A percentile compares a stretch with the other conserved stretches of the same genome.
phyloP scores from a whole-genome alignment of 768 basidiomycete genomes.

The Phanerodontia chrysosporium region DNA sequence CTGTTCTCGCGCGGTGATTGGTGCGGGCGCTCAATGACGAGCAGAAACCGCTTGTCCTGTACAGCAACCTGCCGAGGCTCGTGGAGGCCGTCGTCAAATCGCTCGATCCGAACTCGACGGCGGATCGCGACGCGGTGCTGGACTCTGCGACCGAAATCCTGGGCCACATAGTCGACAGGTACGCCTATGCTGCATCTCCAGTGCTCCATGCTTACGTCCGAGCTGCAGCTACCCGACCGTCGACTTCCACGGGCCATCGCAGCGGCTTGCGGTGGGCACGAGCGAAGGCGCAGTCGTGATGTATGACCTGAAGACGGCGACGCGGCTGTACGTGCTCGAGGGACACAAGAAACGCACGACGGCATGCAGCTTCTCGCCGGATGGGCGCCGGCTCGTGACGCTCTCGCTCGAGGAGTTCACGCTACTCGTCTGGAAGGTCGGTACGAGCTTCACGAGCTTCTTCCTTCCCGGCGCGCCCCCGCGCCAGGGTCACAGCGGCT shows the following conservation, averaged over 20 bases:
- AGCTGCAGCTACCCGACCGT: constrained; percentile 75
- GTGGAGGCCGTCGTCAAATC: constrained; percentile 97
- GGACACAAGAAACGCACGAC: constrained; percentile 79
- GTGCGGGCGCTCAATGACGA: not conserved
- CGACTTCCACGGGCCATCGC: constrained; percentile 86
- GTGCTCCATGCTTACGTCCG: not conserved
- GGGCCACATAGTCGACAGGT: constrained; percentile 93
- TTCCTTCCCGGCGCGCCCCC: constrained; percentile 91
- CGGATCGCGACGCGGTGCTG: constrained; percentile 76
- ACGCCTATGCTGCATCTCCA: constrained; percentile 21
- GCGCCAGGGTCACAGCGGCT: constrained; percentile 77
- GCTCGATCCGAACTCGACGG: constrained; percentile 82
- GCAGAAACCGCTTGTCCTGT: constrained; percentile 83
- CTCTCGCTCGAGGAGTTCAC: constrained; percentile 80
- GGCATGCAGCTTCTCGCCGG: constrained; percentile 89
- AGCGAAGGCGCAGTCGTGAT: constrained; percentile 91
- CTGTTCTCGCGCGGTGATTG: constrained; percentile 1
- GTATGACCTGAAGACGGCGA: constrained; percentile 96
- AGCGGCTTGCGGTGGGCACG: constrained; percentile 90
- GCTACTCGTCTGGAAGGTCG: constrained; percentile 95
- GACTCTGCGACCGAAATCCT: constrained; percentile 93
- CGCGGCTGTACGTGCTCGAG: constrained; percentile 90
- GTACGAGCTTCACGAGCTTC: constrained; percentile 82
- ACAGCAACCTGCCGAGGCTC: constrained; percentile 76
- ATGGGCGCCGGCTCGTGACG: constrained; percentile 86